Evolutionary conservation across 1,139 yeast genomes (phyloP), one percentile per base, ranked within the genome.

Genomic region (Diutina ranongensis): DNA sequence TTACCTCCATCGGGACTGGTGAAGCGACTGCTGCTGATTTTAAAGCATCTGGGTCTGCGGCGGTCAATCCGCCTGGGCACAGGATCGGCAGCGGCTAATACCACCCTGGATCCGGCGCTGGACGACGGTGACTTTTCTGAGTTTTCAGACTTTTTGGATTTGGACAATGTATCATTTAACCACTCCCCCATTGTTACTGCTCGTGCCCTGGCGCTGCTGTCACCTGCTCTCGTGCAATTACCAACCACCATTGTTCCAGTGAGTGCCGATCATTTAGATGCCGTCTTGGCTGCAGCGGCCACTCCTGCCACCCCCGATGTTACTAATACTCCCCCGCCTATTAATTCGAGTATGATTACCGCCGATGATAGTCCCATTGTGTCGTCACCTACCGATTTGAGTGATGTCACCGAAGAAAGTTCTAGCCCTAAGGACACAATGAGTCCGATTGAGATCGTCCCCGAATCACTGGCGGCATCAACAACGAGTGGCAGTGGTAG

Each of bases 1-100:
- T 50, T 4, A 57, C 56, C 2, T 64, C 68, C 52, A 64, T 68
- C 5, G 68, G 74, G 38, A 67, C 80, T 22, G 18, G 40, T 35
- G 28, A 35, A 35, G 40, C 40, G 40, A 13, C 40, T 35, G 40
- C 40, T 35, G 40, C 40, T 35, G 45, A 79, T 78, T 41, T 63
- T 79, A 55, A 76, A 78, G 55, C 42, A 38, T 32, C 28, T 25
- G 32, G 15, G 18, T 25, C 42, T 38, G 42, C 42, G 42, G n/a
- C 18, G 20, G 16, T 22, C 20, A 22, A 15, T 35, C 7, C 40
- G 40, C 7, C 40, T 35, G 40, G 28, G 28, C 28, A 21, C 12
- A 13, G 38, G 38, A 10, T 20, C 20, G 38, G 20, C n/a, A 15
- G n/a, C 38, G 21, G 22, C 40, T 12, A 31, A 31, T 31, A 31